Evolutionary conservation across 257 asterid species (phyloP).

Genomic region (Solanum chiquidenum): DNA sequence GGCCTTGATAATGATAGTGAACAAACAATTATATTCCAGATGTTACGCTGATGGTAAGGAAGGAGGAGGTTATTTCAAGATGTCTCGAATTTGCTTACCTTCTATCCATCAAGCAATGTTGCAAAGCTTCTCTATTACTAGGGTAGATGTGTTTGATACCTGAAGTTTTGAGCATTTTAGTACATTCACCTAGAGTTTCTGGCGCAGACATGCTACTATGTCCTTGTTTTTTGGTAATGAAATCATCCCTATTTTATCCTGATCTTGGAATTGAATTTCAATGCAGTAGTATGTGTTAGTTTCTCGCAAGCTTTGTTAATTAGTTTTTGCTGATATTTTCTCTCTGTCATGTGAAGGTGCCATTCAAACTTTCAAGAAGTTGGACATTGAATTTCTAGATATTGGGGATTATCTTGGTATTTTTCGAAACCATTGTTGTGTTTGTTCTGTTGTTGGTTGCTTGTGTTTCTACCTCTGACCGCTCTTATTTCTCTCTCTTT

Average conservation of each 20-base stretch:
- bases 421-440: not conserved
- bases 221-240: not conserved
- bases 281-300: not conserved
- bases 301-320: not conserved
- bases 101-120: not conserved
- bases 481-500: not conserved
- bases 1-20: not conserved
- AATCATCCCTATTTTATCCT: not conserved
- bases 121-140: not conserved
- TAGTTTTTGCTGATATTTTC: not conserved
- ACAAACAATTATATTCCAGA: not conserved
- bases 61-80: not conserved
- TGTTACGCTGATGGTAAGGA: not conserved
- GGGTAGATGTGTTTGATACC: not conserved
- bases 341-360: slow-evolving; percentile 11
- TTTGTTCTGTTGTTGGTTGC: not conserved
- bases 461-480: not conserved
- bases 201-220: not conserved
- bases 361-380: slow-evolving; percentile 6
- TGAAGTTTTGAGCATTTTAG: not conserved
- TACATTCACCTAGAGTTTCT: not conserved
- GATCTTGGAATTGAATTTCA: not conserved
- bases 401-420: slow-evolving; percentile 41
- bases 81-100: not conserved
- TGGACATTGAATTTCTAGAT: slow-evolving; percentile 19